Conservation (phyloP, 2,329 filamentous ascomycete species). For the Pseudocercospora fuligena region DNA sequence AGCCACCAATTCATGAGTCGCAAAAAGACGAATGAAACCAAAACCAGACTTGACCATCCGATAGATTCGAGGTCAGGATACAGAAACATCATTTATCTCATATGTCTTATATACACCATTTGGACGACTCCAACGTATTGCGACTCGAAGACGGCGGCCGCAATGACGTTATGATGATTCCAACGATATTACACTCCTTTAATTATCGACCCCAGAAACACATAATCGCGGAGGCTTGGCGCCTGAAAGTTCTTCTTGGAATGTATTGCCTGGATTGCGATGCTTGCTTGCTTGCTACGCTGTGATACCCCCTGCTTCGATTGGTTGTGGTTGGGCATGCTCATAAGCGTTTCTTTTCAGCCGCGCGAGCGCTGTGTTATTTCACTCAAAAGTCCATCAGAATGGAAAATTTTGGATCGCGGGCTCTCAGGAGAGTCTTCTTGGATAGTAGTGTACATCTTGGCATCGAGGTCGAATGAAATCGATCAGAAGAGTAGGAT, state of each 20-base stretch:
- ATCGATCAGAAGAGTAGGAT: not conserved
- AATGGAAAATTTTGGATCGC: not conserved
- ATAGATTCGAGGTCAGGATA: conserved; percentile 8
- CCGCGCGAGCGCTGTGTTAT: not conserved
- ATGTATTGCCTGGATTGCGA: not conserved
- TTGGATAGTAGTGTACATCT: not conserved
- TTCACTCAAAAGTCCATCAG: not conserved
- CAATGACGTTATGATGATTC: not conserved
- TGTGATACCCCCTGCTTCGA: not conserved
- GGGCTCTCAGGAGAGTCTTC: not conserved
- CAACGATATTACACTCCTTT: not conserved
- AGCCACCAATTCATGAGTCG: conserved; percentile 13
- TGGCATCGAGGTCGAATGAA: not conserved
- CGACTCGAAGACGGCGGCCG: not conserved
- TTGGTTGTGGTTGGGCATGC: not conserved
- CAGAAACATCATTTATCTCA: conserved; percentile 5
- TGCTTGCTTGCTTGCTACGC: not conserved
- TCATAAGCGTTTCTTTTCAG: not conserved
- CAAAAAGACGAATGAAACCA: conserved; percentile 9
- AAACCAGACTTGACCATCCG: not conserved
- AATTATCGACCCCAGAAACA: not conserved
- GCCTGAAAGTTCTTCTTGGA: not conserved
- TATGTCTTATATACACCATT: not conserved
- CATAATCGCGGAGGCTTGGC: not conserved
- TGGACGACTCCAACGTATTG: not conserved